Evolutionary conservation across 2,329 filamentous ascomycete species (phyloP), one percentile per base, ranked within the genome.

Genomic region (Ophiostoma novo-ulmi): DNA sequence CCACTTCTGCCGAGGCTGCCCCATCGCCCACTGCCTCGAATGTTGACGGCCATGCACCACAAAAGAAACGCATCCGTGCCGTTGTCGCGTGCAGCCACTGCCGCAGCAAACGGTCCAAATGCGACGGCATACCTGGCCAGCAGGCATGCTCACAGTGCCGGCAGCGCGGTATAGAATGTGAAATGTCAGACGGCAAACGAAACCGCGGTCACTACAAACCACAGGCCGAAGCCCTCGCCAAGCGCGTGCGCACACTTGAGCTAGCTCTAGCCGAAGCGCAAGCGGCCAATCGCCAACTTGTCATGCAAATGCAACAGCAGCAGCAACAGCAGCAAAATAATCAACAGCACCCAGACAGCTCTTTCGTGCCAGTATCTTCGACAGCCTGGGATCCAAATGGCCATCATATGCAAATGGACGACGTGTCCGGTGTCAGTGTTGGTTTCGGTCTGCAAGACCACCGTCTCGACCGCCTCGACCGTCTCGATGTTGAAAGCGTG

Each of bases 201-300:
- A 72, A 72, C 61, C 69, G 71, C n/a, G 71, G 71, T 3, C 70
- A 71, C 65, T 72, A 72, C 69, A 72, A 72, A n/a, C 71, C 71
- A 20, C 71, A 72, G 67, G 71, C 69, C n/a, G 71, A 72, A 22
- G 71, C 71, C 7, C 67, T 72, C 20, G 17, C 66, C 4, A 69
- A 67, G 39, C 67, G 66, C 14, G 71, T 72, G 44, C 67, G 39
- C 26, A 17, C 48, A 20, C 69, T 72, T 1, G 69, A 72, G 26
- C 52, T 48, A 31, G 71, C 69, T 6, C 52, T 71, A 35, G 69
- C 71, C 36, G 71, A 72, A n/a, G 61, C 69, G 38, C 69, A 36
- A 5, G 71, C 69, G 0, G 65, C 69, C 7, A 69, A 72, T 48
- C 58, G 65, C 36, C 69, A 58, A 17, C 67, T 72, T 1, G 5